Evolutionary conservation across 768 basidiomycete species (phyloP).

Genomic region (Russula sp.): DNA sequence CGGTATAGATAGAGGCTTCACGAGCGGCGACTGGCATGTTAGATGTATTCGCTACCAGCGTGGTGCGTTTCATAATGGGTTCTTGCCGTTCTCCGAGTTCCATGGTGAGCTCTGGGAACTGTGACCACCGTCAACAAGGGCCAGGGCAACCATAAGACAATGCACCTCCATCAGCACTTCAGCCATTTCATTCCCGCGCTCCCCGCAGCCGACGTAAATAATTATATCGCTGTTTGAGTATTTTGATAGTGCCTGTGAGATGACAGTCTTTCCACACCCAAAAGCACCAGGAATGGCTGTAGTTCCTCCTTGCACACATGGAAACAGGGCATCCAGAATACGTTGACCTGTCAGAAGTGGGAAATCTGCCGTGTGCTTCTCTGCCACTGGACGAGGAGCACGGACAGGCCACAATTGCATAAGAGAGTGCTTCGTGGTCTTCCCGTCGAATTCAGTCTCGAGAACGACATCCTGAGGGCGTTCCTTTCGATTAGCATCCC

Average conservation of each 20-base stretch:
- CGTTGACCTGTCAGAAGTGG: conserved; percentile 95
- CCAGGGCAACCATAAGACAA: conserved; percentile 7
- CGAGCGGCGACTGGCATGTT: conserved; percentile 99
- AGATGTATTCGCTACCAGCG: conserved; percentile 97
- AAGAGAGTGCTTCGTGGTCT: conserved; percentile 87
- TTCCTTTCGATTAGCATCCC: conserved; percentile 1
- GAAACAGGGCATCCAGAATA: conserved; percentile 94
- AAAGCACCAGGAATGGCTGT: conserved; percentile 99
- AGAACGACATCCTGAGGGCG: conserved; percentile 74
- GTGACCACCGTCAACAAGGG: conserved; percentile 18
- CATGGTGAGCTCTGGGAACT: conserved; percentile 90
- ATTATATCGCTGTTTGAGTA: conserved; percentile 99
- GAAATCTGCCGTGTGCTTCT: conserved; percentile 89
- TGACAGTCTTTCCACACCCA: conserved; percentile 98
- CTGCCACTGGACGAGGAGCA: conserved; percentile 90
- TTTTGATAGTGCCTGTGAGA: conserved; percentile 96
- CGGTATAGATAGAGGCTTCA: conserved; percentile 99
- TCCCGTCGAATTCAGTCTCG: conserved; percentile 97
- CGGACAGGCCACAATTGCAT: conserved; percentile 99
- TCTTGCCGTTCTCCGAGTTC: conserved; percentile 89
- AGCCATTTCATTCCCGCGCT: conserved; percentile 98
- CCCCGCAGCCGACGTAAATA: conserved; percentile 97
- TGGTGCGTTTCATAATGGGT: conserved; percentile 99
- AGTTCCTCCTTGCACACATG: conserved; percentile 95
- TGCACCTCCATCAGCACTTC: conserved; percentile 96